These are phyloP conservation scores for Leccinum imitatum DNA, from an alignment of 768 basidiomycete species.

Conservation along the genomic window DNA sequence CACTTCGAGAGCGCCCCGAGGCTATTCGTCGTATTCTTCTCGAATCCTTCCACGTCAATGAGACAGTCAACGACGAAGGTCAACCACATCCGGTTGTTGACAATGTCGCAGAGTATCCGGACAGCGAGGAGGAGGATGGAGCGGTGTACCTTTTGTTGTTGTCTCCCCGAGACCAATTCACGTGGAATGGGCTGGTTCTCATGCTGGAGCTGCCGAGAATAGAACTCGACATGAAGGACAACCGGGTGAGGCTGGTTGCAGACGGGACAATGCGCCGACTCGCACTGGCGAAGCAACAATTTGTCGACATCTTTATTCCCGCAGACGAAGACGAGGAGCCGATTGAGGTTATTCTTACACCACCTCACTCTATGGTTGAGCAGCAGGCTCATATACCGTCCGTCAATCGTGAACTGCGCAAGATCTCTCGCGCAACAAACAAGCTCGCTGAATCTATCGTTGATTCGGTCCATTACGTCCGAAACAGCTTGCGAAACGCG, in stretches of 20 bases:
- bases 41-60: slow-evolving; percentile 81
- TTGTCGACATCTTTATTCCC: slow-evolving; percentile 62
- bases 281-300: slow-evolving; percentile 71
- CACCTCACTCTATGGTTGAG: slow-evolving; percentile 59
- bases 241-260: slow-evolving; percentile 88
- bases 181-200: slow-evolving; percentile 90
- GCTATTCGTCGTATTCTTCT: slow-evolving; percentile 76
- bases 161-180: slow-evolving; percentile 81
- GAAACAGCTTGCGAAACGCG: slow-evolving; percentile 58
- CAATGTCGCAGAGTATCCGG: slow-evolving; percentile 35
- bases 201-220: slow-evolving; percentile 72
- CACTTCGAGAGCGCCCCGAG: slow-evolving; percentile 73
- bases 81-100: slow-evolving; percentile 41
- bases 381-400: slow-evolving; percentile 88
- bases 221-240: slow-evolving; percentile 82
- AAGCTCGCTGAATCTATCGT: slow-evolving; percentile 91
- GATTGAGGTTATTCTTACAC: slow-evolving; percentile 41
- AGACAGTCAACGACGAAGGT: slow-evolving; percentile 53
- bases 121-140: slow-evolving; percentile 56
- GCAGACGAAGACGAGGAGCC: slow-evolving; percentile 63
- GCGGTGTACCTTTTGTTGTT: slow-evolving; percentile 80
- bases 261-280: slow-evolving; percentile 84
- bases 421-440: slow-evolving; percentile 87
- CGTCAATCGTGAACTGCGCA: slow-evolving; percentile 87
- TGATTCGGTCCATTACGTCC: slow-evolving; percentile 86